Conservation (phyloP, 352 stramenopile species). For the Globisporangium megalacanthum region DNA sequence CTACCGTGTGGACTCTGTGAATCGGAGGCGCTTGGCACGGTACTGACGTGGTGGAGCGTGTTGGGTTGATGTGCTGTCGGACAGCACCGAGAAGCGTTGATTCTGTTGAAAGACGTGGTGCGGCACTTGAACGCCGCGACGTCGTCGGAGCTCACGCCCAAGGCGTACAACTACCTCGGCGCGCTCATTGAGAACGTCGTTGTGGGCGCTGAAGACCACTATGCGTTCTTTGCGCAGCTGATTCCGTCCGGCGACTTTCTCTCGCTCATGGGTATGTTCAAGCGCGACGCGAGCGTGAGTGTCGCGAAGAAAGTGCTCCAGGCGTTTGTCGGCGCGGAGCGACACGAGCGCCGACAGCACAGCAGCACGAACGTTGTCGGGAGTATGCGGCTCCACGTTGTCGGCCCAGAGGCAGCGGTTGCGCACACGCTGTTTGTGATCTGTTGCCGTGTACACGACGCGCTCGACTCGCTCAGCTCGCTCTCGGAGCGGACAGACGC, state of each 20-base stretch:
- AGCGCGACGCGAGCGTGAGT: slow-evolving; percentile 67
- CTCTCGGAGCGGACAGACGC: slow-evolving; percentile 46
- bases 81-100: slow-evolving; percentile 68
- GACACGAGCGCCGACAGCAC: slow-evolving; percentile 11
- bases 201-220: slow-evolving; percentile 57
- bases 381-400: slow-evolving; percentile 52
- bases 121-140: slow-evolving; percentile 65
- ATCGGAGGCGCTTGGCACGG: too few relatives aligned
- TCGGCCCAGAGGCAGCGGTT: slow-evolving; percentile 66
- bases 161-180: slow-evolving; percentile 64
- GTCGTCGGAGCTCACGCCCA: slow-evolving; percentile 45
- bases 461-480: slow-evolving; percentile 75
- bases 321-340: slow-evolving; percentile 45
- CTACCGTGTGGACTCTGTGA: not conserved
- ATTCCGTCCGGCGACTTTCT: slow-evolving; percentile 76
- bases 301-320: slow-evolving; percentile 82
- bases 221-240: slow-evolving; percentile 65
- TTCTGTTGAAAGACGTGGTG: slow-evolving; percentile 86
- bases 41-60: not conserved
- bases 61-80: slow-evolving; percentile 4
- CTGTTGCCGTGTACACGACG: slow-evolving; percentile 78
- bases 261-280: slow-evolving; percentile 85
- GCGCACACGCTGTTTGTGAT: slow-evolving; percentile 86
- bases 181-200: slow-evolving; percentile 78
- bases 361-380: slow-evolving; percentile 1